Evolutionary conservation across 139 green algal genomes (phyloP).

Genomic region (Zygnema circumcarinatum): DNA sequence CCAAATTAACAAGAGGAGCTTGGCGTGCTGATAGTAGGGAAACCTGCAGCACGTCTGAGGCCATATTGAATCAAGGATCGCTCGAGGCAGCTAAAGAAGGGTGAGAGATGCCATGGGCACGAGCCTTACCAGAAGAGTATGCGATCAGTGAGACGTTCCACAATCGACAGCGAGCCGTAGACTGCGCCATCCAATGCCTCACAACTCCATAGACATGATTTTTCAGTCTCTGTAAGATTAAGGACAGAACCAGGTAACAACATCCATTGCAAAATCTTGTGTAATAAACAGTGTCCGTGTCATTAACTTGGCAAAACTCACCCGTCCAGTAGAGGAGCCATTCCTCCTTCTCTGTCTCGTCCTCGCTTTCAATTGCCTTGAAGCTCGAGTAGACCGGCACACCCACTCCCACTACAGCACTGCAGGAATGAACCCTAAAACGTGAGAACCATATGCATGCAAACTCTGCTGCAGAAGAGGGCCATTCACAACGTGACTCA

Average conservation of each 20-base stretch:
- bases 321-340: conserved; percentile 49
- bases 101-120: not conserved
- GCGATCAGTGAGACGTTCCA: conserved; percentile 14
- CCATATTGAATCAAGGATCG: not conserved
- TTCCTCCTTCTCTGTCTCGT: conserved; percentile 37
- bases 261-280: too few relatives aligned
- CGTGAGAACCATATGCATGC: not conserved
- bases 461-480: not conserved
- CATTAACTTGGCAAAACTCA: too few relatives aligned
- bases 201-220: too few relatives aligned
- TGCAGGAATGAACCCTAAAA: not conserved
- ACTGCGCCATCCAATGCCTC: not conserved
- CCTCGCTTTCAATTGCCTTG: conserved; percentile 28
- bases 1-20: conserved; percentile 32
- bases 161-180: conserved; percentile 6
- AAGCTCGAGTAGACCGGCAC: conserved; percentile 47
- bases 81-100: not conserved
- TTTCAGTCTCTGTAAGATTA: too few relatives aligned
- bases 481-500: not conserved
- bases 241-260: too few relatives aligned
- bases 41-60: conserved; percentile 5
- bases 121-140: conserved; percentile 16
- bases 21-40: conserved; percentile 37
- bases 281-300: too few relatives aligned
- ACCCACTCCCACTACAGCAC: conserved; percentile 15